Conservation (phyloP, 768 basidiomycete genomes). For the Psilocybe tampanensis region DNA sequence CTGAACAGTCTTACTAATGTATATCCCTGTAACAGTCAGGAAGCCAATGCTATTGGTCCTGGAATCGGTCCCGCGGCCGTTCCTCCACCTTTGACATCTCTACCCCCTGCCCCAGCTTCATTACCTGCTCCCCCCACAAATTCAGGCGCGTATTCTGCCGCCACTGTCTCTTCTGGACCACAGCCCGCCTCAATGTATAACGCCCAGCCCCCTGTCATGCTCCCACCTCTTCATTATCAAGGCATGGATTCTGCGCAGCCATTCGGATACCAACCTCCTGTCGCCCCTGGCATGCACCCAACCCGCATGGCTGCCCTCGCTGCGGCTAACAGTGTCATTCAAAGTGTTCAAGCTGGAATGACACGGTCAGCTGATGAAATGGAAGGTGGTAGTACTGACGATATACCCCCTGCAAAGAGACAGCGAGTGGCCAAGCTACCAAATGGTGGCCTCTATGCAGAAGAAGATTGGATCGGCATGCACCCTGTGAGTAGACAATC, state of each 20-base stretch:
- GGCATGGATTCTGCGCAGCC: conserved; percentile 76
- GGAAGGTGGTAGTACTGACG: conserved; percentile 61
- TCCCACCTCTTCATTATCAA: conserved; percentile 84
- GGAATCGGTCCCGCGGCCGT: conserved; percentile 84
- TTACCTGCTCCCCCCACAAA: conserved; percentile 72
- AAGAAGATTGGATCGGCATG: conserved; percentile 87
- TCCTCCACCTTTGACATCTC: conserved; percentile 62
- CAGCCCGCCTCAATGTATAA: conserved; percentile 80
- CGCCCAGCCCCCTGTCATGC: conserved; percentile 71
- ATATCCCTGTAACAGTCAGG: conserved; percentile 50
- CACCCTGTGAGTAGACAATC: conserved; percentile 63
- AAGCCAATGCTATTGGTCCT: conserved; percentile 79
- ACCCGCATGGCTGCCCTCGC: conserved; percentile 64
- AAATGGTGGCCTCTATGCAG: conserved; percentile 82
- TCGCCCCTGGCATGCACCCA: conserved; percentile 64
- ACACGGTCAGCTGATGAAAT: conserved; percentile 83
- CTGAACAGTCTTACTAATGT: conserved; percentile 9
- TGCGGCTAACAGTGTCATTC: conserved; percentile 49
- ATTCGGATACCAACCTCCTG: conserved; percentile 67
- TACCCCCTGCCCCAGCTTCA: conserved; percentile 72
- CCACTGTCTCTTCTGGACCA: conserved; percentile 88
- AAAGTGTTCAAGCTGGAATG: conserved; percentile 62
- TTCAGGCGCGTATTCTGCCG: conserved; percentile 68
- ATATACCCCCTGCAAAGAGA: conserved; percentile 82
- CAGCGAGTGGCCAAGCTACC: conserved; percentile 86